phyloP scores from a whole-genome alignment of 1,284 basidiomycete genomes.

The Microbotryum scabiosae region DNA sequence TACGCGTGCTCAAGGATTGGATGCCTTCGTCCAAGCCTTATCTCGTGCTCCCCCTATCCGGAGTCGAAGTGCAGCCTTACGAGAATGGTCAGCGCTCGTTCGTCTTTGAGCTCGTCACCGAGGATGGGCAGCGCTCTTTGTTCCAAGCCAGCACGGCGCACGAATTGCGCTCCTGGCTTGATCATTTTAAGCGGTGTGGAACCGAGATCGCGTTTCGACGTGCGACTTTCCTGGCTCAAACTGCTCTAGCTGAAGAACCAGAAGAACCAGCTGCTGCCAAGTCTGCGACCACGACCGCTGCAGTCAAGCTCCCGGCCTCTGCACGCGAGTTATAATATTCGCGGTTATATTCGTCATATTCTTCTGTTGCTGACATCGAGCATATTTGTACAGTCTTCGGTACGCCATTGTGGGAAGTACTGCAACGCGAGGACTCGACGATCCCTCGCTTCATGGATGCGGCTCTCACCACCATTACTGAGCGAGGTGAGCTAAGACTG shows the following conservation, averaged over 20 bases:
- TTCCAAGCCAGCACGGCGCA: slow-evolving; percentile 59
- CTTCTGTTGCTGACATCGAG: not conserved
- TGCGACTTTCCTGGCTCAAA: slow-evolving; percentile 66
- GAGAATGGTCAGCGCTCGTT: slow-evolving; percentile 70
- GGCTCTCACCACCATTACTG: slow-evolving; percentile 60
- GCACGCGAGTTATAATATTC: slow-evolving; percentile 53
- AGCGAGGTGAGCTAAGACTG: slow-evolving; percentile 54
- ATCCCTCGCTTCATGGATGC: slow-evolving; percentile 55
- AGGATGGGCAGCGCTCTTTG: slow-evolving; percentile 71
- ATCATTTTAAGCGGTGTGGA: slow-evolving; percentile 58
- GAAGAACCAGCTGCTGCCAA: slow-evolving; percentile 53
- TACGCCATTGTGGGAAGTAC: slow-evolving; percentile 58
- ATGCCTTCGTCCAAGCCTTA: slow-evolving; percentile 49
- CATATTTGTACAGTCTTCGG: slow-evolving; percentile 55
- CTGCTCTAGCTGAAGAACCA: slow-evolving; percentile 57
- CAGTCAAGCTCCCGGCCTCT: slow-evolving; percentile 44
- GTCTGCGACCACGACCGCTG: slow-evolving; percentile 15
- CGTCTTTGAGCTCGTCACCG: slow-evolving; percentile 68
- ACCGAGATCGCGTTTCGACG: slow-evolving; percentile 63
- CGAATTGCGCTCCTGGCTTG: slow-evolving; percentile 66
- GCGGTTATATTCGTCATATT: no score
- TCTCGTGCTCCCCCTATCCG: slow-evolving; percentile 60
- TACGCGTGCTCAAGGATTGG: slow-evolving; percentile 2
- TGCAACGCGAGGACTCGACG: slow-evolving; percentile 54
- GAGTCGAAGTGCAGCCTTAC: slow-evolving; percentile 57